Percentiles rank a stretch among this genome's conserved stretches.
phyloP scores from a whole-genome alignment of 495 filamentous ascomycete species.

The Neurospora sp. region DNA sequence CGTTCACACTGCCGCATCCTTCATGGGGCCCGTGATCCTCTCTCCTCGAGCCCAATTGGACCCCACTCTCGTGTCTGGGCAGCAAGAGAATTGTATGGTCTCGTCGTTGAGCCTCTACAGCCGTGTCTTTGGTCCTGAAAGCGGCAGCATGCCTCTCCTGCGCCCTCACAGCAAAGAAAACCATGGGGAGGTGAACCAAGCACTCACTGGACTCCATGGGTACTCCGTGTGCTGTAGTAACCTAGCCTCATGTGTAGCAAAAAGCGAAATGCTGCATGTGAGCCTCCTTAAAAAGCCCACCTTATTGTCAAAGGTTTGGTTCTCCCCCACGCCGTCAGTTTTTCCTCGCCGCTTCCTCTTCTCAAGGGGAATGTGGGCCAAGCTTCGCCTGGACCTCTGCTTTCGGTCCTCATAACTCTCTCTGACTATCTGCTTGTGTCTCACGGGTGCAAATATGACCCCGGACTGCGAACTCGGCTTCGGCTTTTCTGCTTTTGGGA shows the following conservation, averaged over 20 bases:
- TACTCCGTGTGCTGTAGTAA: neutral
- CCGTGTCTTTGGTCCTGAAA: neutral
- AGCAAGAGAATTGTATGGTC: neutral
- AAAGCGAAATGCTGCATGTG: neutral
- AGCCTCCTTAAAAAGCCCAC: neutral
- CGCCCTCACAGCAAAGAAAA: neutral
- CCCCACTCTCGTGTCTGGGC: neutral
- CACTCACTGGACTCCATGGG: neutral
- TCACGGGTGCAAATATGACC: neutral
- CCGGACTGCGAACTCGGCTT: neutral
- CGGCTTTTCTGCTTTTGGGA: neutral
- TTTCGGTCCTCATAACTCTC: neutral
- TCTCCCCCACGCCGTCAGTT: neutral
- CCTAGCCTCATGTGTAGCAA: neutral
- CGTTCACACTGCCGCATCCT: neutral
- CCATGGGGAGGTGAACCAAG: neutral
- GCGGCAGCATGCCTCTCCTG: neutral
- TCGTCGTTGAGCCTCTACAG: neutral
- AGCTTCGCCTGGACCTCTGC: neutral
- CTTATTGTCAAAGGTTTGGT: neutral
- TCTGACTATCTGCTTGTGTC: neutral
- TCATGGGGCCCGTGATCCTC: neutral
- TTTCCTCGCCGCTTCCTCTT: neutral
- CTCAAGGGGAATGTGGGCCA: neutral
- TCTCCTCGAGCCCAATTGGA: neutral